Base-by-base conservation (phyloP, 495 filamentous ascomycete genomes). In the Penicillium flavigenum region DNA sequence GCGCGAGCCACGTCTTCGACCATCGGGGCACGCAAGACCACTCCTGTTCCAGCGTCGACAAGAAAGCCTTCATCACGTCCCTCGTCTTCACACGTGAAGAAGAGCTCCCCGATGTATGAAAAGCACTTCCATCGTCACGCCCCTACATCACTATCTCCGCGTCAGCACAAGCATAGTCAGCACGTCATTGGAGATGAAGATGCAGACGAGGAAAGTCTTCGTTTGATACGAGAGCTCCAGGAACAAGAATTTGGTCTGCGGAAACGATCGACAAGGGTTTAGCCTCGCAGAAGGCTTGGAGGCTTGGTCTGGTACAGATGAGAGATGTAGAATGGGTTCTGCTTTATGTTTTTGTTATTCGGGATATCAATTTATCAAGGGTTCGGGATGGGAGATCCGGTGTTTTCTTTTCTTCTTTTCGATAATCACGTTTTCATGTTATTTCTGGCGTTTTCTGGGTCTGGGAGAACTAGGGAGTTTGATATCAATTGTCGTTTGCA, bases 171-270 rank as follows among this genome's bases (percentile, higher is more conserved):
- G 57, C 61, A 63, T 51, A 47, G 56, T 22, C 73, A 72, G 32
- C 65, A 66, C 26, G 63, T 70, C 10, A 57, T 42, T 27, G 49
- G 43, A 5, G 73, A 76, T 50, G 68, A 62, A 16, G 73, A 74
- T 29, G 72, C 77, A 36, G 81, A 84, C 64, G 73, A 76, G 22
- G 77, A 80, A 61, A 84, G 80, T 60, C 54, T 84, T 55, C 78
- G 74, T 41, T 59, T 86, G 24, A 85, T 84, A 54, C 76, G 78
- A 57, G 75, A 81, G 67, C 59, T 87, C 44, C 81, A 83, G 64
- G 81, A 82, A 60, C 76, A 83, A 56, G 83, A 85, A 47, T 81
- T 81, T 58, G 81, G 83, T 9, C 67, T 87, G 56, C 72, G 84
- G 52, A 76, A 79, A 63, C 74, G 81, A 58, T 55, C 53, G 1